Percentiles rank a stretch among this genome's conserved stretches.
phyloP scores from a whole-genome alignment of 2,329 filamentous ascomycete genomes.

The Alternaria viburni region DNA sequence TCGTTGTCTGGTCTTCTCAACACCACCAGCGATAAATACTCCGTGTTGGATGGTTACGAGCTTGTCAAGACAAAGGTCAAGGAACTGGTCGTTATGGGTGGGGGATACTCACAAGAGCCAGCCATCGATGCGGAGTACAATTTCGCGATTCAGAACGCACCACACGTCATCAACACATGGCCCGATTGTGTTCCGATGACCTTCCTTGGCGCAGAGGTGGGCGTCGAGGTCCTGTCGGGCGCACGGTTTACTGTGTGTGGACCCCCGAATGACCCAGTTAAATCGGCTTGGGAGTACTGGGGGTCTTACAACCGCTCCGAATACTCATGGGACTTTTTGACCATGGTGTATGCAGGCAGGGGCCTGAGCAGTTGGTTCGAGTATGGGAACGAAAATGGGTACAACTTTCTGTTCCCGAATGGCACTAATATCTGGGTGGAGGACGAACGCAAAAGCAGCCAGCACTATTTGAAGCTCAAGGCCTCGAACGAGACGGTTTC shows the following conservation, averaged over 20 bases:
- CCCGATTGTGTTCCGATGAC: conserved; percentile 40
- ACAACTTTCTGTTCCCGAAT: conserved; percentile 50
- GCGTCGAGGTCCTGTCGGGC: conserved; percentile 52
- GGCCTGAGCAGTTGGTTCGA: conserved; percentile 42
- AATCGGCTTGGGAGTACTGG: conserved; percentile 30
- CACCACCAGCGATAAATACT: conserved; percentile 52
- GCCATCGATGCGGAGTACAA: conserved; percentile 55
- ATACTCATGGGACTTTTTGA: conserved; percentile 34
- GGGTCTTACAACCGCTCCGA: conserved; percentile 27
- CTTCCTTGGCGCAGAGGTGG: conserved; percentile 56
- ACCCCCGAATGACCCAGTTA: conserved; percentile 24
- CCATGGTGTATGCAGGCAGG: conserved; percentile 26
- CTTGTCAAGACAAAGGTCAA: conserved; percentile 55
- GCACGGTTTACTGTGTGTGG: conserved; percentile 37
- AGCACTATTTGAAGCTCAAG: conserved; percentile 41
- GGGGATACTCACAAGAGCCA: conserved; percentile 51
- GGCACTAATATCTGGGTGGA: conserved; percentile 55
- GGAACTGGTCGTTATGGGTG: conserved; percentile 62
- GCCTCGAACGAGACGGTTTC: neutral
- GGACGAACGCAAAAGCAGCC: conserved; percentile 45
- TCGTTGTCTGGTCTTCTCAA: conserved; percentile 58
- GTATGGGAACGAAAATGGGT: conserved; percentile 48
- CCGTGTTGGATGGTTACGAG: conserved; percentile 49
- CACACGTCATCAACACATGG: conserved; percentile 58
- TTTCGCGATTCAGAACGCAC: conserved; percentile 53